Evolutionary conservation across 208 protist species (phyloP).

Genomic region (Leishmania aethiopica): DNA sequence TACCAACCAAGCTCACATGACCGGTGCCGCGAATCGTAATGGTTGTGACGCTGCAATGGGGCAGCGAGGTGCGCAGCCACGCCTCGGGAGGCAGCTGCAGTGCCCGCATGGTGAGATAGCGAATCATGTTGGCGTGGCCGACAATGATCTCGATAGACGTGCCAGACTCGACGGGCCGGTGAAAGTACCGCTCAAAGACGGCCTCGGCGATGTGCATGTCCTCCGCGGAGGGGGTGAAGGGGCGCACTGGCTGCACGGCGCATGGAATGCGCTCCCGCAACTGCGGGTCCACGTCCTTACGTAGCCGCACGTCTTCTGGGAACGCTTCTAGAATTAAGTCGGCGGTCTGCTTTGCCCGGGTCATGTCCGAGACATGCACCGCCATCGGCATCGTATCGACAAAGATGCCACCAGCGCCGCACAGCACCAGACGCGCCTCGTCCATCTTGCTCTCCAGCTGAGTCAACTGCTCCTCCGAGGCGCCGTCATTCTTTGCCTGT

Average conservation of each 20-base stretch:
- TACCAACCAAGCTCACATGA: constrained; percentile 42
- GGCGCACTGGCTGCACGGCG: constrained; percentile 42
- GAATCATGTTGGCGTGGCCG: constrained; percentile 87
- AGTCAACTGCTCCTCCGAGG: constrained; percentile 12
- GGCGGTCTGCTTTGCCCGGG: constrained; percentile 65
- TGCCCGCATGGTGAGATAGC: constrained; percentile 82
- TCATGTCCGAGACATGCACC: constrained; percentile 67
- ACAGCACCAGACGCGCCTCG: constrained; percentile 9
- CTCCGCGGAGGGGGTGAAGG: constrained; percentile 20
- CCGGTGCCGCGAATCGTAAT: constrained; percentile 60
- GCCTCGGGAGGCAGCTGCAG: constrained; percentile 83
- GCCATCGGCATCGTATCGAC: constrained; percentile 30
- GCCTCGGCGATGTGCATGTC: constrained; percentile 54
- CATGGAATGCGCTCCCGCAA: constrained; percentile 72
- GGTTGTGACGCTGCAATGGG: constrained; percentile 74
- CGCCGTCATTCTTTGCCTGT: constrained; percentile 9
- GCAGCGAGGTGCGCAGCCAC: constrained; percentile 75
- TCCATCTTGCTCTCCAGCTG: constrained; percentile 15
- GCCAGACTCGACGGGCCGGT: constrained; percentile 46
- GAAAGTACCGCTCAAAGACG: constrained; percentile 72
- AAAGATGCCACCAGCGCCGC: constrained; percentile 31
- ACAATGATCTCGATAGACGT: constrained; percentile 71
- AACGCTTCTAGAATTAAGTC: constrained; percentile 54
- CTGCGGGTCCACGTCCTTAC: constrained; percentile 37
- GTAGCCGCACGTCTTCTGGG: constrained; percentile 24